Evolutionary conservation across 441 rosid genomes (phyloP), one percentile per base, ranked within the genome.

Genomic region (Corymbia calophylla): DNA sequence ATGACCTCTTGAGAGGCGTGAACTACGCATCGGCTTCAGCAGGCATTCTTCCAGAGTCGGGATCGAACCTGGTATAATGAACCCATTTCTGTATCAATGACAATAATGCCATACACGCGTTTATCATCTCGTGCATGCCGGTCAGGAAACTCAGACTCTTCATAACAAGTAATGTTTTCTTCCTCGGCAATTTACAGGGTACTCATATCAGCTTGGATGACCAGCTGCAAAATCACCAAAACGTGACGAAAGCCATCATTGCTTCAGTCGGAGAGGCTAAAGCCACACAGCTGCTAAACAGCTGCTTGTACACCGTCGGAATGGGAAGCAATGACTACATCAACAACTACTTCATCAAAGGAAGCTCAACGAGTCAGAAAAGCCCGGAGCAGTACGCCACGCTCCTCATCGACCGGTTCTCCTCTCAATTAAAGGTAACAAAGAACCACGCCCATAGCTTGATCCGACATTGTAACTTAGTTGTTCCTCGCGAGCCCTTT

Each of bases 291-390:
- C 92, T 92, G 66, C 92, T 95, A 11, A 93, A 90, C 35, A 92
- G 91, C 58, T 97, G 97, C 92, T 91, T 95, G n/a, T 96, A 95
- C 92, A 91, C 94, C 23, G 88, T 94, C 23, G 90, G 86, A 21
- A 54, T 94, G 32, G 96, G 95, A 66, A 95, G 95, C 90, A 95
- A 94, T 15, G 96, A 95, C 54, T 95, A 93, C 89, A 93, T 94
- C 88, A 94, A 93, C 90, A 93, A 93, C 90, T 95, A 95, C 91
- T 94, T 90, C 91, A 47, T 92, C 93, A 94, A 94, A 1, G 68
- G 89, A 39, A 88, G 89, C 68, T 15, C 86, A 35, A 4, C 44
- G 35, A 44, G 53, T 27, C 18, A 2, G 29, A 53, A 35, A 53
- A 88, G 21, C n/a, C 68, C 35, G 2, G 68, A 77, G 51, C 70